Base-by-base conservation (phyloP, 2,329 filamentous ascomycete genomes). In the Colletotrichum echinochloae region DNA sequence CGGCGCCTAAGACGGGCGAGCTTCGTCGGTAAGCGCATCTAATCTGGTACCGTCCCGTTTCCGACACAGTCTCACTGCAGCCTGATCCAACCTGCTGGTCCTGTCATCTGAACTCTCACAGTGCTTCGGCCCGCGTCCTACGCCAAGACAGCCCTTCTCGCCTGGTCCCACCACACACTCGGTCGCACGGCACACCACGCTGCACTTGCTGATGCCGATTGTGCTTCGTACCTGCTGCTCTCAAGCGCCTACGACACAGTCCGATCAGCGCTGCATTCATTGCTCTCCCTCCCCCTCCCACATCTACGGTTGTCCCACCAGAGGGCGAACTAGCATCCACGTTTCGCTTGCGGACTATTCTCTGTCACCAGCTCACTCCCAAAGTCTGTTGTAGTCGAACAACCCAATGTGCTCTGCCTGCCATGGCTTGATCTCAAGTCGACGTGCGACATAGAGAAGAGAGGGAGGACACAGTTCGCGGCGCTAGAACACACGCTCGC, bases 181-280 rank as follows among this genome's bases (percentile, higher is more conserved):
- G 44, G 60, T 60, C 44, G 37, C 44, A 67, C 66, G n/a, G 44
- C 23, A 28, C n/a, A 30, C 23, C 57, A 66, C 23, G n/a, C 41
- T 41, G 48, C 48, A 44, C 12, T 30, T 23, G 28, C 44, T 56
- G 33, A 23, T 39, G 35, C 5, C 26, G 65, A 18, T 44, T 56
- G 37, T 66, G 49, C 52, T 23, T 48, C 33, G 39, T 37, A 44
- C 20, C 62, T 49, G 56, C 30, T 46, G 44, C 44, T 46, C 48
- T 20, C 49, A 49, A 56, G 56, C 49, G 49, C 11, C 49, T 35
- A 28, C 55, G 41, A 44, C 67, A 70, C 66, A 57, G 63, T 57
- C 67, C 56, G 67, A 66, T 70, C 57, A 51, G 57, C 66, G 66
- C 26, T 60, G 62, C 63, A 70, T 70, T 70, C 66, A 66, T 55